Conservation (phyloP, 2,329 filamentous ascomycete genomes). For the Aphanoascus verrucosus region DNA sequence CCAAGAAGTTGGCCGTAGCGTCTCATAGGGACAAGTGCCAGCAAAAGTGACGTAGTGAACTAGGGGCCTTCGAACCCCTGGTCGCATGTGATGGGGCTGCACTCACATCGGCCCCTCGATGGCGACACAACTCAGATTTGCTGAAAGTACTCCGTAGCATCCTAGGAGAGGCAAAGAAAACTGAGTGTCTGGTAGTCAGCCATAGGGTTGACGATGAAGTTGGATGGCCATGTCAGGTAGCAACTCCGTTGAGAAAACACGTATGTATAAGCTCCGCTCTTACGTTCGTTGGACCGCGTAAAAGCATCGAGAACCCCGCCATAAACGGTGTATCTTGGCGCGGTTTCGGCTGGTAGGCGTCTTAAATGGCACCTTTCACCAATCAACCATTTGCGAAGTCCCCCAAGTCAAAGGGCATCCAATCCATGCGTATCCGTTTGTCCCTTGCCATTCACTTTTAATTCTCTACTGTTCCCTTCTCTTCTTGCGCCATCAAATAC, state of each 20-base stretch:
- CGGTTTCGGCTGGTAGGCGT: not conserved
- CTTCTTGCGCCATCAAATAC: not conserved
- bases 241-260: too few relatives aligned
- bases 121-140: too few relatives aligned
- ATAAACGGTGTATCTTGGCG: constrained; percentile 3
- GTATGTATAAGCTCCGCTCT: too few relatives aligned
- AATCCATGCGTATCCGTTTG: too few relatives aligned
- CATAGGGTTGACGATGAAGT: too few relatives aligned
- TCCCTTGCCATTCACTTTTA: too few relatives aligned
- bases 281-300: not conserved
- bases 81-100: constrained; percentile 6
- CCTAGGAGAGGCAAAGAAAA: not conserved
- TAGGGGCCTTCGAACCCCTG: not conserved
- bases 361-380: not conserved
- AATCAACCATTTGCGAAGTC: not conserved
- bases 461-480: not conserved
- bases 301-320: not conserved
- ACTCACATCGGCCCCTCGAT: not conserved
- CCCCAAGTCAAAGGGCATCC: too few relatives aligned
- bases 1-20: too few relatives aligned
- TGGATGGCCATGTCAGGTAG: too few relatives aligned
- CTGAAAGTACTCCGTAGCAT: not conserved
- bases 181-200: too few relatives aligned
- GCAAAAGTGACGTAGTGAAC: not conserved
- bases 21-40: not conserved